Base-by-base conservation (phyloP, 768 basidiomycete genomes). In the Phlebiopsis flavidoalba region DNA sequence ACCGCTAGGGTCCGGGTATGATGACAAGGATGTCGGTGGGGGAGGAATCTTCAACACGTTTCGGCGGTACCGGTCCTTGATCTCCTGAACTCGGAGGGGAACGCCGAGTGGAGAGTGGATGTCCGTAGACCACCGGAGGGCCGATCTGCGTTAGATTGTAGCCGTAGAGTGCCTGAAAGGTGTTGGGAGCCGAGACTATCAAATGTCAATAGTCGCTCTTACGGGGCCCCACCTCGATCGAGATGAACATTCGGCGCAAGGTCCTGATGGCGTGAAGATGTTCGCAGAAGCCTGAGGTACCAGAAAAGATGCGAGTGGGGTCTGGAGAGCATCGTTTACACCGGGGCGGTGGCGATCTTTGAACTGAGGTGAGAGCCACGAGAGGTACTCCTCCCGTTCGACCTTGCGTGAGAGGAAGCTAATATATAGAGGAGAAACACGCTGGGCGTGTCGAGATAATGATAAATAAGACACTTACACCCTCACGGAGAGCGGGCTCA, bases 201-300 rank as follows among this genome's bases (percentile, higher is more conserved):
- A n/a, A n/a, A n/a, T n/a, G n/a, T 98, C 98, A 88, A 98, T 88
- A n/a, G 83, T 98, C 95, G 69, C 88, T 89, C 90, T 98, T 98
- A n/a, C 65, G 94, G 96, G 52, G 95, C 94, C 77, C n/a, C n/a
- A n/a, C n/a, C n/a, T 98, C 95, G 72, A 98, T 97, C 57, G 95
- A 96, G 79, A 99, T 98, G 75, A n/a, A 97, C 94, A 74, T 99
- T n/a, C 97, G 65, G 95, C 95, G 70, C 97, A 62, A 99, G 89
- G 65, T 89, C 87, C 76, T 95, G 89, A 98, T 97, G 62, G 92
- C 33, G 91, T 87, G 91, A 98, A 98, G 79, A 98, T 98, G 74
- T 97, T n/a, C 93, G 78, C 89, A 92, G 73, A 98, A 98, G 81
- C 98, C 95, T 59, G 95, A 98, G n/a, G 81, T 94, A 95, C 81